A percentile compares a stretch with the other conserved stretches of the same genome.
Conservation (phyloP, 495 filamentous ascomycete species). For the Podospora appendiculata region DNA sequence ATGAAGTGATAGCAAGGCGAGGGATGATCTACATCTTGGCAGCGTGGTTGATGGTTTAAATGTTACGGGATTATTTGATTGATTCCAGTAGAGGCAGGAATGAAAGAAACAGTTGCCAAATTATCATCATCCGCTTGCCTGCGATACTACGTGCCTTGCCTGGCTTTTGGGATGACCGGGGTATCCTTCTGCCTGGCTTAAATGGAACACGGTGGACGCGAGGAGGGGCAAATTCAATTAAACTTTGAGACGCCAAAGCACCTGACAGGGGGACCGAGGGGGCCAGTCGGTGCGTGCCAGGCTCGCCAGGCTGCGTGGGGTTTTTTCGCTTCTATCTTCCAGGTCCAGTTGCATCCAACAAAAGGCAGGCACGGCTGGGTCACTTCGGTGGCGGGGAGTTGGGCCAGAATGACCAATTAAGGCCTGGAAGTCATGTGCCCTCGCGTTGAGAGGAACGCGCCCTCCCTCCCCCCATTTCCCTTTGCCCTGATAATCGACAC, state of each 20-base stretch:
- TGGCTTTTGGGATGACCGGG: no score
- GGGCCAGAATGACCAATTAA: neutral
- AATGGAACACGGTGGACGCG: slow-evolving; percentile 13
- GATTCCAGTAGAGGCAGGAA: neutral
- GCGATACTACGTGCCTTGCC: no score
- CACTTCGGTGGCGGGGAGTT: no score
- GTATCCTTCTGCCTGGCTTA: no score
- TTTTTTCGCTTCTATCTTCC: neutral
- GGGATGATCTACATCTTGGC: neutral
- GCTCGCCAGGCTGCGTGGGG: neutral
- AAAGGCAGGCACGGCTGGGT: neutral
- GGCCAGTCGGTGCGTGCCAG: no score
- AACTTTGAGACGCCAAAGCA: slow-evolving; percentile 21
- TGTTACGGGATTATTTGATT: neutral
- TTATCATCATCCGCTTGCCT: no score
- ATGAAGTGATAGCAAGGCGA: neutral
- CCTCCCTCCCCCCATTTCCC: neutral
- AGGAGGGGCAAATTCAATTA: slow-evolving; percentile 22
- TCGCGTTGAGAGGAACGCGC: slow-evolving; percentile 18
- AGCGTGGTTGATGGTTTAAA: no score
- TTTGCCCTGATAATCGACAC: neutral
- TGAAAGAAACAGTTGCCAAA: neutral
- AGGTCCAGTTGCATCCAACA: neutral
- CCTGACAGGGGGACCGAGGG: slow-evolving; percentile 15
- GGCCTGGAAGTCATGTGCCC: slow-evolving; percentile 9